phyloP scores from a whole-genome alignment of 495 filamentous ascomycete genomes.

The Aspergillus conjunctus region DNA sequence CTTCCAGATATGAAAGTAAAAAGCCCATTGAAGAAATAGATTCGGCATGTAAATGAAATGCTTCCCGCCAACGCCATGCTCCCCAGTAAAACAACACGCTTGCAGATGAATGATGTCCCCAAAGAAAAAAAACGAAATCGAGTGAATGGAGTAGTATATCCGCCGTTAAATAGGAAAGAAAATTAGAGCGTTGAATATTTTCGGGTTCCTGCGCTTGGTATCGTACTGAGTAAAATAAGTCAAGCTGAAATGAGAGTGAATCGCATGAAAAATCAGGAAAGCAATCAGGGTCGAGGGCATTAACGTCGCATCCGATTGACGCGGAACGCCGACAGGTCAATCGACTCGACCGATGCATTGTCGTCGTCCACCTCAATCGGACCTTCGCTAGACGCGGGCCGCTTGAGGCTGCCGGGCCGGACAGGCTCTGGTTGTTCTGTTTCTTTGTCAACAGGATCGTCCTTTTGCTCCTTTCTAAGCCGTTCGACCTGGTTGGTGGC shows the following conservation, averaged over 20 bases:
- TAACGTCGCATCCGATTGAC: constrained; percentile 29
- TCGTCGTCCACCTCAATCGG: constrained; percentile 50
- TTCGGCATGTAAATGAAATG: background rate
- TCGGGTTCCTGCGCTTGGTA: background rate
- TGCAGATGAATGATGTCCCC: background rate
- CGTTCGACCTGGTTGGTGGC: constrained; percentile 44
- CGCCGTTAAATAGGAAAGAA: background rate
- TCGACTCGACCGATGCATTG: constrained; percentile 40
- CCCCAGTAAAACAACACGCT: constrained; percentile 16
- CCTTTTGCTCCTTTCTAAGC: constrained; percentile 40
- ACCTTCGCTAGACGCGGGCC: constrained; percentile 21
- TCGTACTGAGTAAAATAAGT: background rate
- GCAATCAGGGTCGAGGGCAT: background rate
- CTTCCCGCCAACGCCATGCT: constrained; percentile 23
- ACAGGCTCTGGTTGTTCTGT: constrained; percentile 15
- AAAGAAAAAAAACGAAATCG: background rate
- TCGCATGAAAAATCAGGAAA: background rate
- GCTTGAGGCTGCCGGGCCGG: constrained; percentile 14
- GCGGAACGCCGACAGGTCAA: constrained; percentile 49
- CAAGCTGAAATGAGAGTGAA: background rate
- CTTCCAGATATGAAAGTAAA: background rate
- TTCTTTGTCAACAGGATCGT: constrained; percentile 24
- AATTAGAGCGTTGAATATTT: background rate
- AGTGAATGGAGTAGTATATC: constrained; percentile 10
- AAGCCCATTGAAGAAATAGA: background rate